Evolutionary conservation across 2,329 filamentous ascomycete species (phyloP).

Genomic region (Diaporthe aspalathi): DNA sequence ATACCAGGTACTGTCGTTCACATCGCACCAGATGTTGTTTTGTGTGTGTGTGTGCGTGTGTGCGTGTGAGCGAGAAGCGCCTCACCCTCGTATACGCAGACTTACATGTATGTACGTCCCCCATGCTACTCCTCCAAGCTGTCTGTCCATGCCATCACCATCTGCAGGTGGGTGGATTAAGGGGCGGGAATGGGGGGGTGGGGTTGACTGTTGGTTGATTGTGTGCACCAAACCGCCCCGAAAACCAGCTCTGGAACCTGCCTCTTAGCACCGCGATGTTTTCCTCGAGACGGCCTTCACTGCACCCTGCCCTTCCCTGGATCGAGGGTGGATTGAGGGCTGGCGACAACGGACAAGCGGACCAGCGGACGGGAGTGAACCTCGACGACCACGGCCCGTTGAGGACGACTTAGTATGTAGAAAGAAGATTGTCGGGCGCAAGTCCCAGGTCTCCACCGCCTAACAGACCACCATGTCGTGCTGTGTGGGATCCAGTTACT

Average conservation of each 20-base stretch:
- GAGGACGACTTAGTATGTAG: conserved; percentile 14
- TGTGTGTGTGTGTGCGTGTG: too few species aligned
- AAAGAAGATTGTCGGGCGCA: not conserved
- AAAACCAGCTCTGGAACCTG: conserved; percentile 16
- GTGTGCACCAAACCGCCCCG: conserved; percentile 5
- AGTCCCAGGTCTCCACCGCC: conserved; percentile 6
- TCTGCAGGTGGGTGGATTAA: not conserved
- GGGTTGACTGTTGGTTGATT: not conserved
- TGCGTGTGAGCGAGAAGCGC: not conserved
- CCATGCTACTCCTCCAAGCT: conserved; percentile 10
- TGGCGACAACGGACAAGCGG: not conserved
- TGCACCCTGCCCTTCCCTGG: conserved; percentile 21
- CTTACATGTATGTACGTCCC: too few species aligned
- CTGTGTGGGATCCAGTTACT: conserved; percentile 14
- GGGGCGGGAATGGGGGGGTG: too few species aligned
- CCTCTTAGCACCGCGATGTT: not conserved
- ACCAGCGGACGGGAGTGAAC: conserved; percentile 38
- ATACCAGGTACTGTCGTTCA: not conserved
- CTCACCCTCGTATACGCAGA: conserved; percentile 11
- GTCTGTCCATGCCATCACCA: conserved; percentile 23
- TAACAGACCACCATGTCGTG: not conserved
- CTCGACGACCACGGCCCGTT: conserved; percentile 23
- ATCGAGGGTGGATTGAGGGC: too few species aligned
- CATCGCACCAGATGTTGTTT: not conserved
- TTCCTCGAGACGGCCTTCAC: not conserved